These are phyloP conservation scores for Biscogniauxia marginata DNA, from an alignment of 2,329 filamentous ascomycete genomes.

Conservation along the genomic window DNA sequence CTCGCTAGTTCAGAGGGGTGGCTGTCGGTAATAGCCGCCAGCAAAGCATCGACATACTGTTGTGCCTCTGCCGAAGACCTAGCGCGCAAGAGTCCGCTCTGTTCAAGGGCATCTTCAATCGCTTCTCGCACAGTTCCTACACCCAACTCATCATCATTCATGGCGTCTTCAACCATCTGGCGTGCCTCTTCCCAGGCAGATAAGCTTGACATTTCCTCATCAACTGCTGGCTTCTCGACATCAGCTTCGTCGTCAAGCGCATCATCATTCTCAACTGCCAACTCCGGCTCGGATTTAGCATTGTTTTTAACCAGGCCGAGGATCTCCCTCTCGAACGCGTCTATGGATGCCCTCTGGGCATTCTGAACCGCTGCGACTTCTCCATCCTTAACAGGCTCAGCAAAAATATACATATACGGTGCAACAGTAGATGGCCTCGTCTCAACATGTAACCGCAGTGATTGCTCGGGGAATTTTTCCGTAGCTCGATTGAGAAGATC, in stretches of 20 bases:
- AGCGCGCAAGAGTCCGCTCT: constrained; percentile 50
- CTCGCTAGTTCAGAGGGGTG: background rate
- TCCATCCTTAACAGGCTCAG: constrained; percentile 73
- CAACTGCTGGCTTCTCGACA: constrained; percentile 23
- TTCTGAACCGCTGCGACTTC: constrained; percentile 74
- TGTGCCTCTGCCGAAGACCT: constrained; percentile 46
- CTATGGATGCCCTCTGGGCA: constrained; percentile 61
- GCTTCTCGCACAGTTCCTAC: constrained; percentile 51
- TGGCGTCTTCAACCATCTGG: constrained; percentile 53
- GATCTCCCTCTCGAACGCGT: constrained; percentile 65
- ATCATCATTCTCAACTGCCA: constrained; percentile 18
- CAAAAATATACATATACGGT: constrained; percentile 85
- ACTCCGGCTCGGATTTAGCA: constrained; percentile 22
- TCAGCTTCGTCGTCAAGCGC: constrained; percentile 23
- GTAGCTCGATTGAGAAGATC: constrained; percentile 75
- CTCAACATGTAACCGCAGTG: constrained; percentile 80
- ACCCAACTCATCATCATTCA: constrained; percentile 57
- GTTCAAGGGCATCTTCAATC: constrained; percentile 53
- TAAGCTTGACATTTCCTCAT: constrained; percentile 33
- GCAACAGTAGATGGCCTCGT: constrained; percentile 55
- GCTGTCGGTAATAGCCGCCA: constrained; percentile 45
- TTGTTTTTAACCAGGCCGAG: constrained; percentile 46
- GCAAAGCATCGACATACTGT: constrained; percentile 49
- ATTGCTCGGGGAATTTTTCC: constrained; percentile 69
- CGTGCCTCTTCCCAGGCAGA: constrained; percentile 55